Evolutionary conservation across 805 yeast species (phyloP).

Genomic region (Ascoidea rubescens): DNA sequence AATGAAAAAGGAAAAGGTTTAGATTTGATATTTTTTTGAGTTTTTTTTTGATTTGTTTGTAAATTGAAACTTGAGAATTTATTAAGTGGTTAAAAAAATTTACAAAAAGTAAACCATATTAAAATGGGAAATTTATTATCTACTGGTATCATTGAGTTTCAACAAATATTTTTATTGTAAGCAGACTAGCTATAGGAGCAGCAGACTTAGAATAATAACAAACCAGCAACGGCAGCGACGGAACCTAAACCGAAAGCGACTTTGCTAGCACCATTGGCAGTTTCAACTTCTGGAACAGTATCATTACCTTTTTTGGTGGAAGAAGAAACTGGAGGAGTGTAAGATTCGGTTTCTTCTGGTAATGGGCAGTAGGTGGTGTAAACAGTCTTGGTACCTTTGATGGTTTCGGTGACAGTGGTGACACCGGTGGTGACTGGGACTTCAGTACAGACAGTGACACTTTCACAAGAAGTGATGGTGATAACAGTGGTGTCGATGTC

Average conservation of each 20-base stretch:
- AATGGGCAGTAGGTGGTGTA: slow-evolving; percentile 18
- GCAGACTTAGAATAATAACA: slow-evolving; percentile 2
- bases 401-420: slow-evolving; percentile 15
- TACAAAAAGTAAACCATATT: too few species aligned
- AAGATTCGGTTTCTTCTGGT: slow-evolving; percentile 3
- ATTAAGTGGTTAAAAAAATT: too few species aligned
- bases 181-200: too few species aligned
- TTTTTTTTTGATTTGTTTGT: too few species aligned
- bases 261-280: background rate
- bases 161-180: too few species aligned
- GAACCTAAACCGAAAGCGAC: slow-evolving; percentile 3
- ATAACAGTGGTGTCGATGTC: slow-evolving; percentile 10
- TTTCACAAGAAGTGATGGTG: slow-evolving; percentile 14
- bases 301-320: background rate
- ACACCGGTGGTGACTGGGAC: slow-evolving; percentile 16
- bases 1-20: too few species aligned
- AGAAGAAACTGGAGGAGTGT: background rate
- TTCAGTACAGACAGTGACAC: slow-evolving; percentile 9
- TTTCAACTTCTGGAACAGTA: slow-evolving; percentile 7
- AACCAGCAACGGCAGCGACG: slow-evolving; percentile 6
- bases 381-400: slow-evolving; percentile 14
- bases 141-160: too few species aligned
- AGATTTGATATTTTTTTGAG: too few species aligned
- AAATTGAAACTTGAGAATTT: too few species aligned
- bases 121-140: too few species aligned